Percentiles rank a stretch among this genome's conserved stretches.
Conservation (phyloP, 139 green algal species). For the Chlorella sp. region DNA sequence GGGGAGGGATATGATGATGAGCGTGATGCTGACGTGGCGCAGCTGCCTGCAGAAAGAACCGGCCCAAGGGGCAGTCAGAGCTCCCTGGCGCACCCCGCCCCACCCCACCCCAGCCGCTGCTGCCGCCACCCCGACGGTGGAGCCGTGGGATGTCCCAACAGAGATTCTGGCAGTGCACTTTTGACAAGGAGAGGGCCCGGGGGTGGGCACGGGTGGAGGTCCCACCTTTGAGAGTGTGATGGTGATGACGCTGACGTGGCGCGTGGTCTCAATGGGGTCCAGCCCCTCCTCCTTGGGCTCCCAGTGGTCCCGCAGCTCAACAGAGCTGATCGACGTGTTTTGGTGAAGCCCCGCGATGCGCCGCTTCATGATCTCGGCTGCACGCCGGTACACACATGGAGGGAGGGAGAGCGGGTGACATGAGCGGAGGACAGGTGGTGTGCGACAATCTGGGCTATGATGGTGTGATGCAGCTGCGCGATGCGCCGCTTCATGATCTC, state of each 20-base stretch:
- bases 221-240: slow-evolving; percentile 76
- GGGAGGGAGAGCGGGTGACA: too few species aligned
- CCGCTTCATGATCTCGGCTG: slow-evolving; percentile 93
- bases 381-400: too few species aligned
- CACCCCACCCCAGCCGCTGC: too few species aligned
- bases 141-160: too few species aligned
- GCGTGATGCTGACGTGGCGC: background rate
- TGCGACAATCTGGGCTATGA: background rate
- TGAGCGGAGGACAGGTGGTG: background rate
- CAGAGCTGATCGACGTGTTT: slow-evolving; percentile 69
- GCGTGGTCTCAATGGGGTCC: slow-evolving; percentile 73
- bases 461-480: slow-evolving; percentile 81
- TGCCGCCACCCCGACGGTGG: too few species aligned
- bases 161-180: too few species aligned
- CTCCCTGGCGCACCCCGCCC: too few species aligned
- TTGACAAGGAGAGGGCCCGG: too few species aligned
- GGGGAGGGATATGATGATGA: too few species aligned
- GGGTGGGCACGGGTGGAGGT: background rate
- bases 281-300: slow-evolving; percentile 80
- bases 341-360: slow-evolving; percentile 87
- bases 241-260: slow-evolving; percentile 84
- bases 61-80: too few species aligned
- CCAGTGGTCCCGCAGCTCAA: slow-evolving; percentile 71
- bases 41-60: too few species aligned
- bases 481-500: slow-evolving; percentile 84